phyloP scores from a whole-genome alignment of 169 alveolate genomes.

The Cryptosporidium felis region DNA sequence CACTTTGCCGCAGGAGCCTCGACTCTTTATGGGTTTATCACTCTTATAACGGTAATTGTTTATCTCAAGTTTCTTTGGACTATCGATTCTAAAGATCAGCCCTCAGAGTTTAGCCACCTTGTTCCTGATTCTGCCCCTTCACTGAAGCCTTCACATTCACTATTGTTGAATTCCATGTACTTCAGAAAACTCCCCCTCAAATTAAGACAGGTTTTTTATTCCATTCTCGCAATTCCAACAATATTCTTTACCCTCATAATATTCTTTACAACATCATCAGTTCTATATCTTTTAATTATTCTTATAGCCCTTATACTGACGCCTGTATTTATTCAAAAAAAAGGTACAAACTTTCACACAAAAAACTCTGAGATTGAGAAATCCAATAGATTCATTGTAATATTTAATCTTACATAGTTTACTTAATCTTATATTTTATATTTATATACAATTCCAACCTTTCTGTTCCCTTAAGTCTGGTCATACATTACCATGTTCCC shows the following conservation, averaged over 20 bases:
- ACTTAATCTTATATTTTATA: too few relatives aligned
- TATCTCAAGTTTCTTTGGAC: conserved; percentile 58
- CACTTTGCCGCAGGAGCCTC: conserved; percentile 58
- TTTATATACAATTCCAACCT: background rate
- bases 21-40: conserved; percentile 54
- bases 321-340: background rate
- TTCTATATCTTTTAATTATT: conserved; percentile 16
- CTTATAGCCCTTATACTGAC: background rate
- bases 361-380: background rate
- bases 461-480: background rate
- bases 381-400: background rate
- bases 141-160: conserved; percentile 15
- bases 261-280: conserved; percentile 37
- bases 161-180: conserved; percentile 8
- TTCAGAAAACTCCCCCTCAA: conserved; percentile 22
- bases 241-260: conserved; percentile 5
- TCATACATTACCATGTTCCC: background rate
- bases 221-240: conserved; percentile 20
- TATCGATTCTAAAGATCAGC: background rate
- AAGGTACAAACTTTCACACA: background rate
- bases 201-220: conserved; percentile 12
- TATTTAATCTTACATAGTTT: background rate
- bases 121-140: background rate
- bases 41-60: conserved; percentile 15
- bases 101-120: background rate